A percentile compares a stretch with the other conserved stretches of the same genome.
phyloP scores from a whole-genome alignment of 352 stramenopile species.

The Phytophthora pseudosyringae region DNA sequence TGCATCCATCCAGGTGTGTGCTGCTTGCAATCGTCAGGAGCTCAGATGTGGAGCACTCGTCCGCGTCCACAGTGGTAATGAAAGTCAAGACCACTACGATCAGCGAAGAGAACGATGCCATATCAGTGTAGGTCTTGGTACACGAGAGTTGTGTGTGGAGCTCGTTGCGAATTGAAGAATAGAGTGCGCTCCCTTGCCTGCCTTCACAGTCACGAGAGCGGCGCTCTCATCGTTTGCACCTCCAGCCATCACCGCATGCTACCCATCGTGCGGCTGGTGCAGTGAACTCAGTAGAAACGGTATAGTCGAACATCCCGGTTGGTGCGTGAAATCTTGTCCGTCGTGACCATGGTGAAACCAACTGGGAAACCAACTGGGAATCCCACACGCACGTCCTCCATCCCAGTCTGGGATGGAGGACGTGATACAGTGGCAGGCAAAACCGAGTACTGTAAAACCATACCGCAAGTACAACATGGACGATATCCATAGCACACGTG shows the following conservation, averaged over 20 bases:
- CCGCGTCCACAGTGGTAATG: background rate
- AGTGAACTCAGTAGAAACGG: constrained; percentile 11
- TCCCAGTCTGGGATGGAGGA: too few relatives aligned
- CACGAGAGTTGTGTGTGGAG: background rate
- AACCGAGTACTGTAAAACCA: too few relatives aligned
- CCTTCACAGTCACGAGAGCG: background rate
- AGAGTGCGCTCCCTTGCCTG: background rate
- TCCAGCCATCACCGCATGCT: constrained; percentile 2
- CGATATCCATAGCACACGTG: too few relatives aligned
- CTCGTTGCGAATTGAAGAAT: constrained; percentile 10
- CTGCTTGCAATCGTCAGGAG: constrained; percentile 20
- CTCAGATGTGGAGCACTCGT: constrained; percentile 19
- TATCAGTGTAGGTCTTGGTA: background rate
- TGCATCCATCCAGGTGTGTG: constrained; percentile 19
- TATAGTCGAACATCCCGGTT: background rate
- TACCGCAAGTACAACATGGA: too few relatives aligned
- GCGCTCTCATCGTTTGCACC: too few relatives aligned
- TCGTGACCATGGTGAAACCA: too few relatives aligned
- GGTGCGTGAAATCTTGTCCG: background rate
- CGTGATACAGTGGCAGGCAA: too few relatives aligned
- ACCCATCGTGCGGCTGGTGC: constrained; percentile 21
- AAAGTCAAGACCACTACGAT: background rate
- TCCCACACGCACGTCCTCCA: too few relatives aligned
- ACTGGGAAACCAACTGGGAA: too few relatives aligned
- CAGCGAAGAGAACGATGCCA: background rate